Percentiles rank a stretch among this genome's conserved stretches.
These are phyloP conservation scores for Hypoxylon cercidicola DNA, from an alignment of 495 filamentous ascomycete genomes.

Conservation along the genomic window DNA sequence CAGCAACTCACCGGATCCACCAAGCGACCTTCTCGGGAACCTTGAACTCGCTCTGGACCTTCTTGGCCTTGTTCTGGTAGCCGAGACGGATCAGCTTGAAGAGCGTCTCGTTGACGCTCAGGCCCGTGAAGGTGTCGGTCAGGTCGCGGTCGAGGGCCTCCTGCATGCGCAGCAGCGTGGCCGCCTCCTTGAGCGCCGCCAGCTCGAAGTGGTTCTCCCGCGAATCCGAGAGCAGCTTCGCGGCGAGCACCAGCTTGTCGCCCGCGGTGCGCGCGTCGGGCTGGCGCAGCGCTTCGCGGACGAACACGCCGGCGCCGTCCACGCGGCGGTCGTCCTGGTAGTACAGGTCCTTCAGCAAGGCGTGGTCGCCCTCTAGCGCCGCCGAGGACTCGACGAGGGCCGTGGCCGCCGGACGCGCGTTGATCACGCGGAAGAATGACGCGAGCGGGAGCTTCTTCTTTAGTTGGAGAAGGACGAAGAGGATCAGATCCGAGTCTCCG, in stretches of 20 bases:
- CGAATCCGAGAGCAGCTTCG: conserved; percentile 82
- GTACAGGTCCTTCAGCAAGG: conserved; percentile 93
- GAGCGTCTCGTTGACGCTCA: conserved; percentile 89
- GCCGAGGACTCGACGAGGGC: conserved; percentile 90
- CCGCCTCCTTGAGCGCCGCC: conserved; percentile 79
- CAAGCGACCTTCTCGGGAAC: conserved; percentile 88
- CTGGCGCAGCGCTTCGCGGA: conserved; percentile 80
- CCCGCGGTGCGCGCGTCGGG: conserved; percentile 65
- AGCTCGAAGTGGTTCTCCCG: conserved; percentile 82
- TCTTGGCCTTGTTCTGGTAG: conserved; percentile 81
- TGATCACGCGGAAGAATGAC: conserved; percentile 92
- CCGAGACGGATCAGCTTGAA: conserved; percentile 81
- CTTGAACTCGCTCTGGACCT: conserved; percentile 90
- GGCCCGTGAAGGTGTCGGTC: conserved; percentile 76
- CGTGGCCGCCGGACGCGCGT: conserved; percentile 83
- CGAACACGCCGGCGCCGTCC: conserved; percentile 87
- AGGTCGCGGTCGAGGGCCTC: conserved; percentile 86
- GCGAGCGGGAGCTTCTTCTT: conserved; percentile 91
- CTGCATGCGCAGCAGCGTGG: conserved; percentile 82
- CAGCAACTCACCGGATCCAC: conserved; percentile 73
- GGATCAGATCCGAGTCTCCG: conserved; percentile 91
- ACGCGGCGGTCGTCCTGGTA: conserved; percentile 95
- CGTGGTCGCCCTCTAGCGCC: conserved; percentile 70
- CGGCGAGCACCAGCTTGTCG: conserved; percentile 88
- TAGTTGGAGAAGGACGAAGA: conserved; percentile 87